phyloP scores from a whole-genome alignment of 495 filamentous ascomycete species.

The Stereocaulon alpinum region DNA sequence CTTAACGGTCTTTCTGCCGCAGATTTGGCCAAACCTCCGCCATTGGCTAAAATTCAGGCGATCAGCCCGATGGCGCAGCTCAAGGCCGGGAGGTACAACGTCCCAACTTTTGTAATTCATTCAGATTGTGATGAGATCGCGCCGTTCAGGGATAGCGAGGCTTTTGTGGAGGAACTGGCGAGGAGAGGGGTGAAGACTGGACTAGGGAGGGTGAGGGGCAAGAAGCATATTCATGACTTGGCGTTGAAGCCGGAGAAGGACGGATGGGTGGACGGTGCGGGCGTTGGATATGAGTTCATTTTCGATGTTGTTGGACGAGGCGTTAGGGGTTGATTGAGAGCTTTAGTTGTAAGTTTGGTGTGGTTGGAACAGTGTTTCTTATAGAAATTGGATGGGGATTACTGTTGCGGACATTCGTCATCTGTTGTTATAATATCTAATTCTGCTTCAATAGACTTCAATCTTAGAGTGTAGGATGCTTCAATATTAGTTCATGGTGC shows the following conservation, averaged over 20 bases:
- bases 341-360: too few relatives aligned
- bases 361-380: too few relatives aligned
- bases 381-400: too few relatives aligned
- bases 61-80: constrained; percentile 30
- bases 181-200: constrained; percentile 22
- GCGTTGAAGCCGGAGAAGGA: constrained; percentile 18
- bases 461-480: too few relatives aligned
- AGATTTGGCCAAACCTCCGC: constrained; percentile 3
- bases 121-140: constrained; percentile 33
- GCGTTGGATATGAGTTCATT: constrained; percentile 25
- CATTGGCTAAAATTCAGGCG: constrained; percentile 15
- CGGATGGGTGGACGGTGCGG: constrained; percentile 24
- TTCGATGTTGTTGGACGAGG: too few relatives aligned
- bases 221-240: constrained; percentile 27
- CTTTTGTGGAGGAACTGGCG: constrained; percentile 21
- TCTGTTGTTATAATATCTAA: too few relatives aligned
- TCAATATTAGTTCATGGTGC: too few relatives aligned
- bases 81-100: constrained; percentile 25
- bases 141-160: constrained; percentile 26
- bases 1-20: constrained; percentile 22
- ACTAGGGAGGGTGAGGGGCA: constrained; percentile 19
- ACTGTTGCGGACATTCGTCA: too few relatives aligned
- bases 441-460: too few relatives aligned
- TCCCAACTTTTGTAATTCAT: constrained; percentile 38
- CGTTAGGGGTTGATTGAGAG: too few relatives aligned